Conservation (phyloP, 1,284 basidiomycete genomes). For the Fistulina hepatica region DNA sequence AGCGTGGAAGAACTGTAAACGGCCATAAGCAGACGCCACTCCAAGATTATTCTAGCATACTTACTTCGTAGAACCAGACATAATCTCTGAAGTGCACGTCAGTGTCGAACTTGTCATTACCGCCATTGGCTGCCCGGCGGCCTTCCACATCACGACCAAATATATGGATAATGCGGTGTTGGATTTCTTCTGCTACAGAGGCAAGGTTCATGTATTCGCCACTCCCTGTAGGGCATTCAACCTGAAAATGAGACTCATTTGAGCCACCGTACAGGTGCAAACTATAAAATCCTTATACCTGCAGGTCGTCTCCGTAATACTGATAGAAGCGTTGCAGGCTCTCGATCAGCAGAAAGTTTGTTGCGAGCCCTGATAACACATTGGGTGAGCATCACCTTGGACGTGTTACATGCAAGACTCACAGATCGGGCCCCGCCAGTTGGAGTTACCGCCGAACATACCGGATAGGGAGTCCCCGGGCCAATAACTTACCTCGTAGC, state of each 20-base stretch:
- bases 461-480: conserved; percentile 93
- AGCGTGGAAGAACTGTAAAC: conserved; percentile 81
- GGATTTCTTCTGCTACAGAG: conserved; percentile 91
- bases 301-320: conserved; percentile 83
- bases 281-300: conserved; percentile 26
- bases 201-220: conserved; percentile 95
- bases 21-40: conserved; percentile 2
- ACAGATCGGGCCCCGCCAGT: conserved; percentile 88
- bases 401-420: conserved; percentile 17
- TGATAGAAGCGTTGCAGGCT: conserved; percentile 95
- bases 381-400: neutral
- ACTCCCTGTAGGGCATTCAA: conserved; percentile 92
- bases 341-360: conserved; percentile 91
- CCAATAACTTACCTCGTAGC: conserved; percentile 94
- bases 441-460: conserved; percentile 98
- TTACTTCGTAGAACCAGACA: conserved; percentile 87
- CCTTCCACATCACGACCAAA: conserved; percentile 86
- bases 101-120: conserved; percentile 75
- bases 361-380: conserved; percentile 64
- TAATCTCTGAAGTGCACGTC: conserved; percentile 98
- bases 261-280: neutral
- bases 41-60: conserved; percentile 12
- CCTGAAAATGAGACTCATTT: conserved; percentile 24
- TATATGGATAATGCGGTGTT: conserved; percentile 94
- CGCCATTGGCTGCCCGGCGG: conserved; percentile 84